A percentile compares a stretch with the other conserved stretches of the same genome.
Evolutionary conservation across 441 rosid genomes (phyloP).

Genomic region (Macaranga tanarius): DNA sequence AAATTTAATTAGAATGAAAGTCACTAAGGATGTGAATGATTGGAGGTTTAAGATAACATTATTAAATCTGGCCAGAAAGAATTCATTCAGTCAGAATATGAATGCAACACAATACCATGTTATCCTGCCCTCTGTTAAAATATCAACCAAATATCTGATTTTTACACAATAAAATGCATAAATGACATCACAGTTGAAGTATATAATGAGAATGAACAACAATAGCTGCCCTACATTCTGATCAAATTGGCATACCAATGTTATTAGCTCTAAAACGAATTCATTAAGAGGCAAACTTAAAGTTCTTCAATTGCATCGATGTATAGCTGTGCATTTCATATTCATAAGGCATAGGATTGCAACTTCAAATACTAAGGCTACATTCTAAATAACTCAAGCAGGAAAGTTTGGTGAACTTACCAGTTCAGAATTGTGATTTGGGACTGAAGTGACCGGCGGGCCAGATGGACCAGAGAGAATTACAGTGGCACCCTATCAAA

Average conservation of each 20-base stretch:
- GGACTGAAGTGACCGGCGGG: slow-evolving; percentile 81
- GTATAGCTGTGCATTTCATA: no score
- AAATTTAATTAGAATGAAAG: neutral
- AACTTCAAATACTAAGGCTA: slow-evolving; percentile 1
- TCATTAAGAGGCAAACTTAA: neutral
- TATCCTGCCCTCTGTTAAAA: neutral
- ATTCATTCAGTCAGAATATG: neutral
- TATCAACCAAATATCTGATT: neutral
- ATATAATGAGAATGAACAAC: neutral
- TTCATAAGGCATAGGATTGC: slow-evolving; percentile 9
- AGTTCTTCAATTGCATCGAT: neutral
- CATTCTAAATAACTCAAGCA: neutral
- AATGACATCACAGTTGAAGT: neutral
- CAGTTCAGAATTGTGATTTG: slow-evolving; percentile 86
- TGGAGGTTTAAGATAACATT: neutral
- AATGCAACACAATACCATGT: neutral
- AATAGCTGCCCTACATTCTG: neutral
- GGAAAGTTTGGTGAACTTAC: slow-evolving; percentile 41
- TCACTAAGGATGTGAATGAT: neutral
- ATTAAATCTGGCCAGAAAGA: neutral
- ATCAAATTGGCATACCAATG: neutral
- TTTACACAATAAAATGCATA: neutral
- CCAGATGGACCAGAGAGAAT: slow-evolving; percentile 97
- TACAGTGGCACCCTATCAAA: slow-evolving; percentile 81
- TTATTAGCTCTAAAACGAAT: neutral